Percentiles rank a stretch among this genome's conserved stretches.
Conservation (phyloP, 805 yeast species). For the Suhomyces tanzawaensis region DNA sequence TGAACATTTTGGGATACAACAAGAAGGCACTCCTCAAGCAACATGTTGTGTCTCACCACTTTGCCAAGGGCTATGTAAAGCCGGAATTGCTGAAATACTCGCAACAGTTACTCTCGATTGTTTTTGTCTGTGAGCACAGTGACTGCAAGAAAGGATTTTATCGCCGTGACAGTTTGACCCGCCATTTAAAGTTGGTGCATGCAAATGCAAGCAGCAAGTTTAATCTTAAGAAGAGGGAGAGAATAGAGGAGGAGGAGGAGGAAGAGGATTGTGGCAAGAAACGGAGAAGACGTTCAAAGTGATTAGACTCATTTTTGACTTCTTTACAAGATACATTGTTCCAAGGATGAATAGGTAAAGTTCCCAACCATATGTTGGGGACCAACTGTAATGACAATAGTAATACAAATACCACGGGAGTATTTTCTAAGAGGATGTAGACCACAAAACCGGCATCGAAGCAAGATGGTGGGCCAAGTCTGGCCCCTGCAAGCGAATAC, state of each 20-base stretch:
- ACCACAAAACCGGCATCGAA: too few relatives aligned
- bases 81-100: slow-evolving; percentile 7
- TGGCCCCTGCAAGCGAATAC: too few relatives aligned
- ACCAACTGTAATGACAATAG: too few relatives aligned
- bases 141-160: slow-evolving; percentile 15
- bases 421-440: too few relatives aligned
- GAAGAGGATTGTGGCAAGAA: not conserved
- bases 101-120: slow-evolving; percentile 2
- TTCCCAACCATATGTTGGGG: too few relatives aligned
- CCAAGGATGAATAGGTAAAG: too few relatives aligned
- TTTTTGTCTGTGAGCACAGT: slow-evolving; percentile 11
- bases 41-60: slow-evolving; percentile 26
- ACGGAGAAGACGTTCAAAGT: not conserved
- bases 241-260: not conserved
- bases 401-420: too few relatives aligned
- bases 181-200: slow-evolving; percentile 15
- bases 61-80: slow-evolving; percentile 16
- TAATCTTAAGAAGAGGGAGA: slow-evolving; percentile 5
- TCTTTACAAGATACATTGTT: too few relatives aligned
- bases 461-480: too few relatives aligned
- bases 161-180: slow-evolving; percentile 15
- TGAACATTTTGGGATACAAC: slow-evolving; percentile 40
- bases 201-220: slow-evolving; percentile 7
- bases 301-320: too few relatives aligned
- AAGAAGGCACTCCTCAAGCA: slow-evolving; percentile 29